phyloP scores from a whole-genome alignment of 768 basidiomycete genomes.

The Boletus fagicola region DNA sequence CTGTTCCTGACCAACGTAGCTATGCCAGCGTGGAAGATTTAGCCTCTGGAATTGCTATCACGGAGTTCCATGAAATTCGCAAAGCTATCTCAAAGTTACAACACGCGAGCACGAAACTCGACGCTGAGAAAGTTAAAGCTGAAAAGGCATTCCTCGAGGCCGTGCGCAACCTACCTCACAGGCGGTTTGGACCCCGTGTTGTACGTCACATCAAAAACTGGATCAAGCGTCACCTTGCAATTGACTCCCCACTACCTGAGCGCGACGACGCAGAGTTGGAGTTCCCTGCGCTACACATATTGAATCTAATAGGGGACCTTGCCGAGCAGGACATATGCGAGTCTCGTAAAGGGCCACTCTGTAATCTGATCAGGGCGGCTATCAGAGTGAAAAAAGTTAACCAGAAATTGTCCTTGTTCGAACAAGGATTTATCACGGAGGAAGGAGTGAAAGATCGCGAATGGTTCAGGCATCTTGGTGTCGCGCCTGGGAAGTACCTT shows the following conservation, averaged over 20 bases:
- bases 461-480: slow-evolving; percentile 85
- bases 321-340: slow-evolving; percentile 8
- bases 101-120: slow-evolving; percentile 51
- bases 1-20: slow-evolving; percentile 14
- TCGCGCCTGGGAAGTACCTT: slow-evolving; percentile 85
- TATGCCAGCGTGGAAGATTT: slow-evolving; percentile 52
- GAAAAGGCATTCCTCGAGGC: slow-evolving; percentile 51
- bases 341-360: slow-evolving; percentile 33
- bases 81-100: slow-evolving; percentile 48
- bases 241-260: background rate
- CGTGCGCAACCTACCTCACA: slow-evolving; percentile 31
- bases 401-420: slow-evolving; percentile 66
- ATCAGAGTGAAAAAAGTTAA: slow-evolving; percentile 60
- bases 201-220: slow-evolving; percentile 21
- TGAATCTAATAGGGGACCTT: background rate
- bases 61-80: slow-evolving; percentile 44
- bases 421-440: slow-evolving; percentile 77
- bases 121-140: slow-evolving; percentile 55
- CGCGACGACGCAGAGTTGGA: background rate
- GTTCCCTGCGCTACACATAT: slow-evolving; percentile 2
- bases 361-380: slow-evolving; percentile 53
- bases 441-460: slow-evolving; percentile 76
- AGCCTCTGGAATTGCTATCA: slow-evolving; percentile 18
- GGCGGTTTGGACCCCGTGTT: background rate
- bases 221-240: slow-evolving; percentile 25